Evolutionary conservation across 1,284 basidiomycete species (phyloP), one percentile per base, ranked within the genome.

Genomic region (Ustilago crameri): DNA sequence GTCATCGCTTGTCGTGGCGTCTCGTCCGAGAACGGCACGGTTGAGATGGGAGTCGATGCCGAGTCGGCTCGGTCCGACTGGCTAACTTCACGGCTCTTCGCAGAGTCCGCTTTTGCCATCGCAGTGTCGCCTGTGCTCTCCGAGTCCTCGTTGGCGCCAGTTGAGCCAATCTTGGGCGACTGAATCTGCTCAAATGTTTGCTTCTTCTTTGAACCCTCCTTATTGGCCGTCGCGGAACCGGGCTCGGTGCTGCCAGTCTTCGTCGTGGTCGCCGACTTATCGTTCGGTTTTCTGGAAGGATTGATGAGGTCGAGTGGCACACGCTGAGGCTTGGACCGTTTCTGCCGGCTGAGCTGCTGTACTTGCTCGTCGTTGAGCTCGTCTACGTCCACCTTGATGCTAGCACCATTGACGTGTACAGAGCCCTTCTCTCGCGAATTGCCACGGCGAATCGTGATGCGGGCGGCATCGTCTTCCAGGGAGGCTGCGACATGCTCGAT

Each of bases 331-430:
- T 93, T 93, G 44, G 93, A 87, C 4, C 96, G 89, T 85, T 95
- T 97, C 85, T 90, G 88, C 81, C 90, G 91, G 76, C 88, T 87
- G 40, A 97, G 87, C 22, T 88, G 85, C 85, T 93, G 93, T 62
- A 95, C 89, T 84, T 98, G 93, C n/a, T 88, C 87, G 55, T 97
- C 93, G 0, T 91, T 87, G 35, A 98, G 86, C 64, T 96, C 93
- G 82, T 98, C 94, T 23, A 91, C 87, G 76, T 98, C 95, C n/a
- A 98, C 90, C 52, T 87, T 87, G 49, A 93, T 86, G 76, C 90
- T 91, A 30, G 90, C 88, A 0, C 96, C 96, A 79, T 99, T 99
- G 61, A 97, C 90, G 85, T 91, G 91, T 7, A 95, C 92, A 7
- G 89, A 79, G 1, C 92, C 90, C 70, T 90, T 90, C 76, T 93